Percentiles rank a stretch among this genome's conserved stretches.
Conservation (phyloP, 495 filamentous ascomycete genomes). For the Daldinia childiae region DNA sequence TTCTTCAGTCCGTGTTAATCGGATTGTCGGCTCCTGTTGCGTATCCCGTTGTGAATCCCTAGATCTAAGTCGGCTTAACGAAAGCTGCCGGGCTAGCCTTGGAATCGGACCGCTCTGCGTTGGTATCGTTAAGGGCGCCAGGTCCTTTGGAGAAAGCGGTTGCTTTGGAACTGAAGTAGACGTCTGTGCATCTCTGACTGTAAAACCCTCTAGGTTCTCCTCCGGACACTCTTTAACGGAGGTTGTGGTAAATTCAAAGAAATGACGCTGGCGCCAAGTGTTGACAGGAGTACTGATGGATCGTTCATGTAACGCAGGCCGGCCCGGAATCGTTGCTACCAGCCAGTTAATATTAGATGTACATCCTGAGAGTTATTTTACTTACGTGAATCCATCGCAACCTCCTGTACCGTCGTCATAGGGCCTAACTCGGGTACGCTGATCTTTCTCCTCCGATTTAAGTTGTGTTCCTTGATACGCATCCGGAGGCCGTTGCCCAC, state of each 20-base stretch:
- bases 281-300: conserved; percentile 70
- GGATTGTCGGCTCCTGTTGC: conserved; percentile 47
- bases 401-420: conserved; percentile 74
- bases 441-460: conserved; percentile 66
- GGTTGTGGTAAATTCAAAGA: conserved; percentile 51
- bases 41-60: conserved; percentile 51
- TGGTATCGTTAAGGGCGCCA: conserved; percentile 63
- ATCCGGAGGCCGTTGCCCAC: conserved; percentile 54
- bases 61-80: conserved; percentile 52
- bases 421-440: conserved; percentile 71
- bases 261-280: conserved; percentile 57
- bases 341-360: conserved; percentile 41
- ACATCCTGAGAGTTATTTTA: conserved; percentile 16
- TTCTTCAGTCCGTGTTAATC: conserved; percentile 52
- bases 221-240: conserved; percentile 44
- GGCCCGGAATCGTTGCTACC: conserved; percentile 76
- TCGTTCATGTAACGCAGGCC: conserved; percentile 71
- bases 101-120: conserved; percentile 49
- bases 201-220: conserved; percentile 40
- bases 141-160: conserved; percentile 60
- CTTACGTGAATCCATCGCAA: conserved; percentile 79
- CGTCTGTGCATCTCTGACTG: conserved; percentile 8
- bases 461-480: conserved; percentile 62
- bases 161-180: conserved; percentile 43
- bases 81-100: conserved; percentile 50